Percentiles rank a stretch among this genome's conserved stretches.
These are phyloP conservation scores for Heterobasidion irregulare DNA, from an alignment of 1,284 basidiomycete genomes.

Conservation along the genomic window DNA sequence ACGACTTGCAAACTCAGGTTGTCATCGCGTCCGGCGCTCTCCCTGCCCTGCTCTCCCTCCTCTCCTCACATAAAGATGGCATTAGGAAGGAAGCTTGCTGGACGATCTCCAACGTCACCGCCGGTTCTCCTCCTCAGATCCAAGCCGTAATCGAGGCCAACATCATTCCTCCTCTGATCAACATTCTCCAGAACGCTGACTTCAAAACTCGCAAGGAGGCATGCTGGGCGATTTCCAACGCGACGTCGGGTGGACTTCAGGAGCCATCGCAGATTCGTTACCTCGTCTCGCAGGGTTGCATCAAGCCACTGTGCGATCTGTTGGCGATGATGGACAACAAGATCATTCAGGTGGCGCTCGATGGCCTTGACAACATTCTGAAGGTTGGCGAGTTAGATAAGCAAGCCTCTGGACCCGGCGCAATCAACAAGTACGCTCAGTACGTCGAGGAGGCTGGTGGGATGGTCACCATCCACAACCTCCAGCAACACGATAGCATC, in stretches of 20 bases:
- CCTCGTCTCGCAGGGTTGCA: slow-evolving; percentile 95
- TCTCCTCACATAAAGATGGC: slow-evolving; percentile 95
- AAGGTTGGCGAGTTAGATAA: slow-evolving; percentile 98
- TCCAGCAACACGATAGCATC: slow-evolving; percentile 98
- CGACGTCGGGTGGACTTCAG: slow-evolving; percentile 95
- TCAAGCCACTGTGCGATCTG: slow-evolving; percentile 96
- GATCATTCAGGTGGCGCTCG: slow-evolving; percentile 96
- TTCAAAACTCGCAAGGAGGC: slow-evolving; percentile 99
- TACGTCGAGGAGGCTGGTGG: slow-evolving; percentile 98
- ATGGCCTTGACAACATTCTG: slow-evolving; percentile 97
- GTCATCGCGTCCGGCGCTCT: slow-evolving; percentile 96
- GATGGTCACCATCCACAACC: slow-evolving; percentile 97
- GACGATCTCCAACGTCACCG: slow-evolving; percentile 99
- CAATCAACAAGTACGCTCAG: slow-evolving; percentile 88
- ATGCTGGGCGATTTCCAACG: slow-evolving; percentile 99
- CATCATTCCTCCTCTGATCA: slow-evolving; percentile 97
- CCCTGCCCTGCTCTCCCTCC: slow-evolving; percentile 83
- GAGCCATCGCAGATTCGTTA: slow-evolving; percentile 98
- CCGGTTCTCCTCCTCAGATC: slow-evolving; percentile 94
- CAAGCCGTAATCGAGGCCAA: slow-evolving; percentile 84
- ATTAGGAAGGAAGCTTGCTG: slow-evolving; percentile 97
- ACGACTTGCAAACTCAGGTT: slow-evolving; percentile 98
- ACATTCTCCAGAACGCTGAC: slow-evolving; percentile 92
- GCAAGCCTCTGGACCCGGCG: slow-evolving; percentile 75
- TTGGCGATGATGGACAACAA: slow-evolving; percentile 99